These are phyloP conservation scores for Rhododendron molle DNA, from an alignment of 148 eudicot species.

Conservation along the genomic window DNA sequence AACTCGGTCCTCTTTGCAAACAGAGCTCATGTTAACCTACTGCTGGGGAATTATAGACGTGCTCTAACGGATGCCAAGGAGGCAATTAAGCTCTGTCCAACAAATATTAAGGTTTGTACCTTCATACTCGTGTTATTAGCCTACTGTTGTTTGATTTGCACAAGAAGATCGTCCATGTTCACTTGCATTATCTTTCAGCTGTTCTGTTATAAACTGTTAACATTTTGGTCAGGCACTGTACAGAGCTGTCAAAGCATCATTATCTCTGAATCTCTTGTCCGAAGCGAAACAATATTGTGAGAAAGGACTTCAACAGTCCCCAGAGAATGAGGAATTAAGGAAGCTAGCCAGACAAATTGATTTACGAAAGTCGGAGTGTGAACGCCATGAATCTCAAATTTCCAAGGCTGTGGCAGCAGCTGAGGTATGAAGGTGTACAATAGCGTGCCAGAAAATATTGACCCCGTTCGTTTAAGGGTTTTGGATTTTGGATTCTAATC, in stretches of 20 bases:
- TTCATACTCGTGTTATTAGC: background rate
- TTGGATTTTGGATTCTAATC: no score
- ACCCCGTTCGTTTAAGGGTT: no score
- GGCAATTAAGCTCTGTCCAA: conserved; percentile 69
- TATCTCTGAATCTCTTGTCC: conserved; percentile 51
- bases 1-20: conserved; percentile 69
- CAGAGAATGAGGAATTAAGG: conserved; percentile 74
- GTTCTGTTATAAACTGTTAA: conserved; percentile 1
- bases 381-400: conserved; percentile 60
- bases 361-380: conserved; percentile 42
- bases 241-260: conserved; percentile 86
- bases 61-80: conserved; percentile 85
- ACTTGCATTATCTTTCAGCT: background rate
- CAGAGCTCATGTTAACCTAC: conserved; percentile 88
- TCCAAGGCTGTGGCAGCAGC: conserved; percentile 57
- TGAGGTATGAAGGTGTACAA: conserved; percentile 41
- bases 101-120: conserved; percentile 64
- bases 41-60: conserved; percentile 78
- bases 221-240: conserved; percentile 53
- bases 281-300: conserved; percentile 76
- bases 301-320: conserved; percentile 60
- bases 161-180: background rate
- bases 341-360: conserved; percentile 55
- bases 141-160: background rate
- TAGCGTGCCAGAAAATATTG: background rate